Conservation (phyloP, 2,329 filamentous ascomycete species). For the Epichloe sylvatica region DNA sequence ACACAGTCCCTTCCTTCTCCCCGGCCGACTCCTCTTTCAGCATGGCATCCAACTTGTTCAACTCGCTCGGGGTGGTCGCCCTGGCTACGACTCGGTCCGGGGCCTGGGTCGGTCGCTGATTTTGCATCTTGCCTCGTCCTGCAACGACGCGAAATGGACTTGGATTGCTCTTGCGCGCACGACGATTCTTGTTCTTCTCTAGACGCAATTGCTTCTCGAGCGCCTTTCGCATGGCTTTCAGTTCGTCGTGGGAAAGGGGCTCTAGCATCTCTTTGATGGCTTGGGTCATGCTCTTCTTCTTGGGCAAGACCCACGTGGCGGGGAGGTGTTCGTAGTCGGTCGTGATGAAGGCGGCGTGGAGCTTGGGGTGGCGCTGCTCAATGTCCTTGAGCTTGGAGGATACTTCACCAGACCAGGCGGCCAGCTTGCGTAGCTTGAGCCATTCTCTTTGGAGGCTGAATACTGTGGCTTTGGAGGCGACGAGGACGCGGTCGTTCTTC, state of each 20-base stretch:
- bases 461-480: constrained; percentile 26
- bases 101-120: not conserved
- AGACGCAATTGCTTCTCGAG: constrained; percentile 10
- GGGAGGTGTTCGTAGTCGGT: constrained; percentile 18
- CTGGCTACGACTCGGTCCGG: not conserved
- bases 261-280: constrained; percentile 17
- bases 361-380: constrained; percentile 24
- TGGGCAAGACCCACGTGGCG: constrained; percentile 12
- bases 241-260: constrained; percentile 17
- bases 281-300: constrained; percentile 13
- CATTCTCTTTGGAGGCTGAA: constrained; percentile 36
- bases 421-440: constrained; percentile 32
- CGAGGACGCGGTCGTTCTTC: constrained; percentile 21
- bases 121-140: not conserved
- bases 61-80: not conserved
- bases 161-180: not conserved
- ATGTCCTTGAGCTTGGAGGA: constrained; percentile 26
- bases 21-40: constrained; percentile 1
- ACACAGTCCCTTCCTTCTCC: not conserved
- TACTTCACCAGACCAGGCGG: constrained; percentile 34
- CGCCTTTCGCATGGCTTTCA: constrained; percentile 12
- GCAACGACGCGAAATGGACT: constrained; percentile 6
- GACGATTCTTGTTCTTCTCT: not conserved
- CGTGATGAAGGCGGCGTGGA: constrained; percentile 27
- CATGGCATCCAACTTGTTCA: constrained; percentile 3